Evolutionary conservation across 2,329 filamentous ascomycete species (phyloP), one percentile per base, ranked within the genome.

Genomic region (Sodiomyces alkalinus): DNA sequence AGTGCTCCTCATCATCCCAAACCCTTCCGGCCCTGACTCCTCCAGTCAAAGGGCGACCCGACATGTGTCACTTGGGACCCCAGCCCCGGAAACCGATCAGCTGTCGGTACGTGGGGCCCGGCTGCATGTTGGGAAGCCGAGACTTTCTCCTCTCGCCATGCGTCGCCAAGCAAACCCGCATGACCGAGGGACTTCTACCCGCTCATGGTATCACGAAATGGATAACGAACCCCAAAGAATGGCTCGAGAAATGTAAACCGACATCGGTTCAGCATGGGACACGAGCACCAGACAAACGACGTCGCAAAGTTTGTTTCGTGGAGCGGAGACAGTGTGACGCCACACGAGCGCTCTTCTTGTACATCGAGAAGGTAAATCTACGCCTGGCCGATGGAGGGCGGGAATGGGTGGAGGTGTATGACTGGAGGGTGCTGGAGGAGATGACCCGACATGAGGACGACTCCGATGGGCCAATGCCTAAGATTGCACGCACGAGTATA

Each of bases 361-460:
- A 34, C 4, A 45, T 61, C 6, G 42, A 56, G 19, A 30, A 39
- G 6, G 34, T 43, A 7, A 45, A 49, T 8, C 25, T 50, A 9
- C 36, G 30, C 14, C 40, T 39, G 7, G 41, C 41, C 3, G 38
- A 41, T 3, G 47, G 47, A 4, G 37, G 39, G 17, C 42, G 51
- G 5, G 48, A 51, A 7, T 56, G 51, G 46, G 49, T 62, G 2
- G 46, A 48, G 5, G 48, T 63, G 2, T 61, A 60, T 29, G 60
- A 66, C 37, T 66, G 61, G 60, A 48, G 56, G 4, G 41, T 63
- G 5, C 33, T 66, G 26, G 46, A 52, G 18, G 48, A 55, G 13
- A 39, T 66, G 7, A 47, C 45, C 3, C 51, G 52, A 19, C 32
- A 49, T 23, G 61, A 67, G 30, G 46, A 49, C 23, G 42, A 19